Evolutionary conservation across 345 rosid genomes (phyloP).

Genomic region (Microcos paniculata): DNA sequence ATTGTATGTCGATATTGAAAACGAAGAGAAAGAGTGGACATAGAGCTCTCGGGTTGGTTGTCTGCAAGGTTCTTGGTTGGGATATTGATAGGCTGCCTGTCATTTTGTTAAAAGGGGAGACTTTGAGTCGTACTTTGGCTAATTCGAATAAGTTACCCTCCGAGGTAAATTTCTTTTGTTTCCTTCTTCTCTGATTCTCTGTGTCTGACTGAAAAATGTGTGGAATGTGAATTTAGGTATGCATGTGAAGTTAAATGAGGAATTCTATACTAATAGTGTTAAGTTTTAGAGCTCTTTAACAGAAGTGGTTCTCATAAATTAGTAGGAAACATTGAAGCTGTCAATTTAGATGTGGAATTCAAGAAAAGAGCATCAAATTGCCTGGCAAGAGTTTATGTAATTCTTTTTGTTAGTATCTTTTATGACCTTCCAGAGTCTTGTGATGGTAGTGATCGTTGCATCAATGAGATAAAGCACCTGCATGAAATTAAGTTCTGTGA

Average conservation of each 20-base stretch:
- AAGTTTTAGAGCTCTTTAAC: background rate
- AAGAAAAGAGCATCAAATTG: background rate
- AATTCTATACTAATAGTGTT: background rate
- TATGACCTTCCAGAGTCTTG: background rate
- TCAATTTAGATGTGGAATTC: slow-evolving; percentile 4
- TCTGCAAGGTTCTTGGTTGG: slow-evolving; percentile 63
- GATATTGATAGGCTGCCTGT: slow-evolving; percentile 42
- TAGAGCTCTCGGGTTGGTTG: slow-evolving; percentile 46
- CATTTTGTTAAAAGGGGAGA: slow-evolving; percentile 39
- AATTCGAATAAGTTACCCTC: background rate
- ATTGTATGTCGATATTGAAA: slow-evolving; percentile 45
- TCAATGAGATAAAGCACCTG: background rate
- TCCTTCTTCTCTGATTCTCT: background rate
- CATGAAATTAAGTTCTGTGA: background rate
- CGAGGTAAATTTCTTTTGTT: slow-evolving; percentile 21
- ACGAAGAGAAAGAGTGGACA: slow-evolving; percentile 44
- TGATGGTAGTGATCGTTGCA: background rate
- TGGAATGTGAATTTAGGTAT: background rate
- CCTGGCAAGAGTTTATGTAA: background rate
- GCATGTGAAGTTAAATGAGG: background rate
- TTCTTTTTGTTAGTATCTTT: background rate
- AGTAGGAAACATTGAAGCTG: background rate
- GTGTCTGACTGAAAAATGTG: background rate
- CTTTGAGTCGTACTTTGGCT: slow-evolving; percentile 29
- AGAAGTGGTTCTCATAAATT: background rate